These are phyloP conservation scores for Paulownia fortunei DNA, from an alignment of 257 asterid genomes.

Conservation along the genomic window DNA sequence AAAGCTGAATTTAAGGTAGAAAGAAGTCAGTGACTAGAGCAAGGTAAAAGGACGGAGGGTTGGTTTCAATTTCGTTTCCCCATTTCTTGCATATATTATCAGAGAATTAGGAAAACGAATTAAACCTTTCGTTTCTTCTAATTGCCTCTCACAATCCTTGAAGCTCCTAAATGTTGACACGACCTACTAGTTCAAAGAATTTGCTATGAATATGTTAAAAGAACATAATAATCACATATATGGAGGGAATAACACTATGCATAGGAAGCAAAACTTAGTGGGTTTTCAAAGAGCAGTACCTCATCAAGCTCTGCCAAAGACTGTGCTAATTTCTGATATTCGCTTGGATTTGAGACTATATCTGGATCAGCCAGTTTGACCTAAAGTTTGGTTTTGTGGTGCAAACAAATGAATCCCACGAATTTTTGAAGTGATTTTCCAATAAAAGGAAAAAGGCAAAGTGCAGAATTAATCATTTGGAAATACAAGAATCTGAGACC, in stretches of 20 bases:
- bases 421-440: conserved; percentile 20
- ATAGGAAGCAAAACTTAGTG: conserved; percentile 17
- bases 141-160: conserved; percentile 84
- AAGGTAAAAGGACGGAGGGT: neutral
- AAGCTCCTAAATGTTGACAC: conserved; percentile 69
- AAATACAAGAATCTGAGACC: conserved; percentile 16
- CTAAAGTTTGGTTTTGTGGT: conserved; percentile 43
- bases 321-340: conserved; percentile 90
- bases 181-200: conserved; percentile 64
- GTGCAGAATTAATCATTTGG: conserved; percentile 20
- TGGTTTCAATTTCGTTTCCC: neutral
- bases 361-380: conserved; percentile 95
- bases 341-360: conserved; percentile 84
- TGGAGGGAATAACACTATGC: conserved; percentile 5
- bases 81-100: neutral
- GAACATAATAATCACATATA: conserved; percentile 14
- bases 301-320: conserved; percentile 96
- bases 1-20: conserved; percentile 56
- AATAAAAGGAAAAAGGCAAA: conserved; percentile 19
- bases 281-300: conserved; percentile 49
- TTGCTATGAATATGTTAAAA: conserved; percentile 28
- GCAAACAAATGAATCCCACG: conserved; percentile 5
- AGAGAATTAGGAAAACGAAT: conserved; percentile 24
- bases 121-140: conserved; percentile 90
- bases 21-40: neutral